A percentile compares a stretch with the other conserved stretches of the same genome.
phyloP scores from a whole-genome alignment of 2,329 filamentous ascomycete species.

The Ophidiomyces ophidiicola region DNA sequence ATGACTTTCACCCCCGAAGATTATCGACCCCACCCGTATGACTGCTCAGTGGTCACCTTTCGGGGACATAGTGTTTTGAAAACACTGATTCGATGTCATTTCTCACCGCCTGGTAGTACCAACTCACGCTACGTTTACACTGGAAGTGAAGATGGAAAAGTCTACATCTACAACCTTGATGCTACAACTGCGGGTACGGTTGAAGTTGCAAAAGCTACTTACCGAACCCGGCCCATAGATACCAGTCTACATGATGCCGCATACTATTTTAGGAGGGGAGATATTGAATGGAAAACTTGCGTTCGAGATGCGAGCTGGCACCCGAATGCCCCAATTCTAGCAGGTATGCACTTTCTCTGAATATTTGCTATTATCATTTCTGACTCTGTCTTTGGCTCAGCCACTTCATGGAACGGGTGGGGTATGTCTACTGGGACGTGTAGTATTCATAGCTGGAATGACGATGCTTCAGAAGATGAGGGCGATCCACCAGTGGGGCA shows the following conservation, averaged over 20 bases:
- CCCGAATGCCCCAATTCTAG: slow-evolving; percentile 68
- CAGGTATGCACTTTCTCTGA: slow-evolving; percentile 35
- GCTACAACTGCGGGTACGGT: slow-evolving; percentile 68
- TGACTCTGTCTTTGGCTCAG: slow-evolving; percentile 33
- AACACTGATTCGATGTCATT: slow-evolving; percentile 89
- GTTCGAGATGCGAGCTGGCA: slow-evolving; percentile 88
- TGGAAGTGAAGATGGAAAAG: slow-evolving; percentile 76
- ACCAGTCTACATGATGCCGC: slow-evolving; percentile 43
- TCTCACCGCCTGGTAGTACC: slow-evolving; percentile 73
- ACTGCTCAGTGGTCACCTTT: slow-evolving; percentile 90
- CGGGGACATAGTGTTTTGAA: slow-evolving; percentile 77
- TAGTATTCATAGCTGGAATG: slow-evolving; percentile 66
- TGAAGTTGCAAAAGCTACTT: slow-evolving; percentile 62
- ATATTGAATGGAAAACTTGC: slow-evolving; percentile 58
- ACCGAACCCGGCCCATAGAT: slow-evolving; percentile 46
- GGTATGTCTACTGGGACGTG: slow-evolving; percentile 62
- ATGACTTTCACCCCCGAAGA: slow-evolving; percentile 42
- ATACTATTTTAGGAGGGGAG: slow-evolving; percentile 44
- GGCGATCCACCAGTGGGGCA: slow-evolving; percentile 10
- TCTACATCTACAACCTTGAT: slow-evolving; percentile 89
- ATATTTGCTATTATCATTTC: slow-evolving; percentile 7
- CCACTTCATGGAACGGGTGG: slow-evolving; percentile 72
- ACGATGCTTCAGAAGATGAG: slow-evolving; percentile 25
- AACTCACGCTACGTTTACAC: slow-evolving; percentile 89
- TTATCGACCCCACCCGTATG: slow-evolving; percentile 58